Conservation (phyloP, 306 rosid genomes). For the Sindora glabra region DNA sequence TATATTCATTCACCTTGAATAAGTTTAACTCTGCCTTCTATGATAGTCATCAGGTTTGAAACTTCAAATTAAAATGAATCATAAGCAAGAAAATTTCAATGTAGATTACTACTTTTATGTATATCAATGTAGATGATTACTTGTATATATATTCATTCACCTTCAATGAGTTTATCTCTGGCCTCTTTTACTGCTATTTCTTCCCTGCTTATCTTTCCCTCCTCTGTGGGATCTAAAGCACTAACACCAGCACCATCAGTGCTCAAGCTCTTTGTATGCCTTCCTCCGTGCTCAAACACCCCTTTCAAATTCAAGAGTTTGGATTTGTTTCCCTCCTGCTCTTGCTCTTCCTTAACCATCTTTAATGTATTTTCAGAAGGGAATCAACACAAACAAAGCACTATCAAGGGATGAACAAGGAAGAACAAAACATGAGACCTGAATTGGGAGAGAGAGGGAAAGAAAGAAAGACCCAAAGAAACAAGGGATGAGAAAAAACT, state of each 20-base stretch:
- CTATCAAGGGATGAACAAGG: conserved; percentile 23
- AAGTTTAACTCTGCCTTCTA: too few relatives aligned
- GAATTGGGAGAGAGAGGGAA: not conserved
- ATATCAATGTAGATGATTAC: too few relatives aligned
- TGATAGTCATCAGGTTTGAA: too few relatives aligned
- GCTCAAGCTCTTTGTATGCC: conserved; percentile 67
- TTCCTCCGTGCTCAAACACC: conserved; percentile 33
- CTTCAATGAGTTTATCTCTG: conserved; percentile 41
- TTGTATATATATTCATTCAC: too few relatives aligned
- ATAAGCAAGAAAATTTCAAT: too few relatives aligned
- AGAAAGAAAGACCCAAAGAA: conserved; percentile 8
- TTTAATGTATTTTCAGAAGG: conserved; percentile 8
- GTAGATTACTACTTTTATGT: too few relatives aligned
- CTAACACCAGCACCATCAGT: conserved; percentile 39
- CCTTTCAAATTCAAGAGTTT: conserved; percentile 37
- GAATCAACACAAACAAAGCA: too few relatives aligned
- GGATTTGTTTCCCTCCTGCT: conserved; percentile 37
- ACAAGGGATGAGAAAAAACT: too few relatives aligned
- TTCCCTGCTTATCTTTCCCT: conserved; percentile 32
- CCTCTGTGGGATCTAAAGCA: conserved; percentile 22
- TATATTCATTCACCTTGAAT: too few relatives aligned
- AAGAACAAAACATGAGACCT: conserved; percentile 39
- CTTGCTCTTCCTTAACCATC: conserved; percentile 50
- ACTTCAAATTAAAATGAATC: too few relatives aligned
- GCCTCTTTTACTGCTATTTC: conserved; percentile 43